These are phyloP conservation scores for Pestalotiopsis sp. DNA, from an alignment of 2,329 filamentous ascomycete species.

Conservation along the genomic window DNA sequence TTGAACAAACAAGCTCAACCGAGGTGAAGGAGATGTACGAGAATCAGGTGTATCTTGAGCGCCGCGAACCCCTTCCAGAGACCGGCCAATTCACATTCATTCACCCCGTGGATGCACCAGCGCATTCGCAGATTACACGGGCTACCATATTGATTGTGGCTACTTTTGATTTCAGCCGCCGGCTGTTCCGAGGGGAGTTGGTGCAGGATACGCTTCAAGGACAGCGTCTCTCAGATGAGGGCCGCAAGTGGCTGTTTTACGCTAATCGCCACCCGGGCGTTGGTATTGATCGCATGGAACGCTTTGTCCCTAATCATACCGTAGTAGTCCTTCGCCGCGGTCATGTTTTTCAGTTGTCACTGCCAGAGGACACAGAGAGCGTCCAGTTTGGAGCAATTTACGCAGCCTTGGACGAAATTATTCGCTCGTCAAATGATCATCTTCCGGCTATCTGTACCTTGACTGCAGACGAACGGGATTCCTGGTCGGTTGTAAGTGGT, in stretches of 20 bases:
- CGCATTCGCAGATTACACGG: constrained; percentile 16
- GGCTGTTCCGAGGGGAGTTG: constrained; percentile 6
- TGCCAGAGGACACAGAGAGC: not conserved
- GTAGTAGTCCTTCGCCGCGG: constrained; percentile 18
- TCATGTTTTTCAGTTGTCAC: constrained; percentile 17
- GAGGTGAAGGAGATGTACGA: constrained; percentile 17
- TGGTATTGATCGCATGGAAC: constrained; percentile 4
- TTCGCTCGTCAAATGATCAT: constrained; percentile 10
- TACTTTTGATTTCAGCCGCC: constrained; percentile 15
- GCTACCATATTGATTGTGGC: constrained; percentile 19
- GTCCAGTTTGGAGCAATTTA: constrained; percentile 7
- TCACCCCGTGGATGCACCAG: constrained; percentile 16
- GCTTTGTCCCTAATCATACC: constrained; percentile 12
- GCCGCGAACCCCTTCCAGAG: constrained; percentile 18
- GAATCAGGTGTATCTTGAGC: constrained; percentile 17
- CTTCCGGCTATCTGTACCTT: constrained; percentile 13
- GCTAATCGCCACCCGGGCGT: constrained; percentile 13
- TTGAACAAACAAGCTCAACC: constrained; percentile 1
- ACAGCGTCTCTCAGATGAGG: constrained; percentile 1
- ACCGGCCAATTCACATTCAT: constrained; percentile 16
- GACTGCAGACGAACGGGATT: constrained; percentile 20
- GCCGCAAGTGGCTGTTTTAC: constrained; percentile 19
- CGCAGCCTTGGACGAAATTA: constrained; percentile 15
- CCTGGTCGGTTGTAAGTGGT: constrained; percentile 18
- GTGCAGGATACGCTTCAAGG: constrained; percentile 13